Conservation (phyloP, 495 filamentous ascomycete species). For the Hypoxylon cercidicola region DNA sequence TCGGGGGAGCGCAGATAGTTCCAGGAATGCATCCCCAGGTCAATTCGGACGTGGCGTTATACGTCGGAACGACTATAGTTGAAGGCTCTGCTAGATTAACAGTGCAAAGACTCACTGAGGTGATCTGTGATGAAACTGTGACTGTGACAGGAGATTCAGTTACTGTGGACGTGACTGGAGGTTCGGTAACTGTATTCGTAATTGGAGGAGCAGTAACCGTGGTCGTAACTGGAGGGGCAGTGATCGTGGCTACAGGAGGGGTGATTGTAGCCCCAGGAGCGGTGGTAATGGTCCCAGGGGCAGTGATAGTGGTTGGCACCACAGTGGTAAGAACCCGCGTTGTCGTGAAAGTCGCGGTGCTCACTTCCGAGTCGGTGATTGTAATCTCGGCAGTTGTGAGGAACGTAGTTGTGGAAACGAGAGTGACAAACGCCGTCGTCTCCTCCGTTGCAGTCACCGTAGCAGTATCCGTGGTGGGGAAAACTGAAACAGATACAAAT, state of each 20-base stretch:
- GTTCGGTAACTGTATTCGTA: no score
- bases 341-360: slow-evolving; percentile 46
- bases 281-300: slow-evolving; percentile 17
- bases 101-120: slow-evolving; percentile 46
- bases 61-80: slow-evolving; percentile 19
- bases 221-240: slow-evolving; percentile 6
- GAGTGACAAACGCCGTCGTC: slow-evolving; percentile 41
- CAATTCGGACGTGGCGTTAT: slow-evolving; percentile 45
- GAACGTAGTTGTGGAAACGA: slow-evolving; percentile 44
- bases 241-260: slow-evolving; percentile 44
- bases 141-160: slow-evolving; percentile 46
- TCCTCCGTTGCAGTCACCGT: slow-evolving; percentile 39
- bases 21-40: slow-evolving; percentile 73
- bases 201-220: no score
- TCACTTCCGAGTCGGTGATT: slow-evolving; percentile 46
- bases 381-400: slow-evolving; percentile 39
- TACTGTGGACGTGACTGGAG: slow-evolving; percentile 23
- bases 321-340: slow-evolving; percentile 43
- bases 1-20: slow-evolving; percentile 65
- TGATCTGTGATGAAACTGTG: slow-evolving; percentile 46
- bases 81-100: slow-evolving; percentile 33
- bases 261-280: slow-evolving; percentile 38
- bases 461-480: slow-evolving; percentile 38
- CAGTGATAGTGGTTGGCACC: slow-evolving; percentile 40
- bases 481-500: slow-evolving; percentile 34